These are phyloP conservation scores for Salix caprea DNA, from an alignment of 345 rosid genomes.

Conservation along the genomic window DNA sequence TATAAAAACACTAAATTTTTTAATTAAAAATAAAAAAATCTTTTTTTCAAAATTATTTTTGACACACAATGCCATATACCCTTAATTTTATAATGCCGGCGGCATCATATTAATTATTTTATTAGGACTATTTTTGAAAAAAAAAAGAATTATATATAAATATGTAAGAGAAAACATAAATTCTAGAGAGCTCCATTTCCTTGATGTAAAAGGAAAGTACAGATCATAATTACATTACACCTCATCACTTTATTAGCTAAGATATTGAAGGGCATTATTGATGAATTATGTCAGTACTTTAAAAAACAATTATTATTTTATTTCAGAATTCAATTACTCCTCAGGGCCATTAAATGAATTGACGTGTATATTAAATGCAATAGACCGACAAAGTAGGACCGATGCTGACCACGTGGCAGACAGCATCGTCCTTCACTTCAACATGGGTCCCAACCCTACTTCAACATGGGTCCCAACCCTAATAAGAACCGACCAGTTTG, in stretches of 20 bases:
- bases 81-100: too few species aligned
- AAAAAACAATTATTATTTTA: background rate
- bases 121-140: background rate
- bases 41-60: too few species aligned
- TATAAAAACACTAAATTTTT: too few species aligned
- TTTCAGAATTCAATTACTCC: background rate
- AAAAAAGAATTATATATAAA: too few species aligned
- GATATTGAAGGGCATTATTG: background rate
- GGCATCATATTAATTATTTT: background rate
- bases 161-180: too few species aligned
- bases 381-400: background rate
- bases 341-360: background rate
- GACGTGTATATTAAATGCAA: too few species aligned
- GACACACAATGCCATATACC: rapidly evolving
- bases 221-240: background rate
- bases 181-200: too few species aligned
- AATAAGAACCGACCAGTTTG: background rate
- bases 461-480: background rate
- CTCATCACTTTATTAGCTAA: background rate
- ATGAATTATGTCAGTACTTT: background rate
- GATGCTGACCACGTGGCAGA: background rate
- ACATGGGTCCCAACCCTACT: background rate
- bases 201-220: background rate
- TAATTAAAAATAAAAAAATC: too few species aligned
- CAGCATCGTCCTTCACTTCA: background rate